Base-by-base conservation (phyloP, 805 yeast genomes). In the Starmerella riodocensis region DNA sequence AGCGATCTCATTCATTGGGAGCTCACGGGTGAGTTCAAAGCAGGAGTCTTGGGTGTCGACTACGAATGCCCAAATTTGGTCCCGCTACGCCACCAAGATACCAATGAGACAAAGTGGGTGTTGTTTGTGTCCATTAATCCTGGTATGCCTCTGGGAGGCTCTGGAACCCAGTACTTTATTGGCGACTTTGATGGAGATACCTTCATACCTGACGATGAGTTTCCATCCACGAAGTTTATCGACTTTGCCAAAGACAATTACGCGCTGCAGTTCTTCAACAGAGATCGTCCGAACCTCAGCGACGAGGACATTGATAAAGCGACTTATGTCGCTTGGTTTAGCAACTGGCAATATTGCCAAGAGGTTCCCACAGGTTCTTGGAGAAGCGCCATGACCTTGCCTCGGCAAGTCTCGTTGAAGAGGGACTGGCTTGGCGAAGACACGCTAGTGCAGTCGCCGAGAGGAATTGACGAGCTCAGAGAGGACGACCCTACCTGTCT, bases 11-110 rank as follows among this genome's bases (percentile, higher is more conserved):
- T 16, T 6, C 8, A 27, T 16, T 45, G 51, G 51, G 17, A 16
- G 4, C n/a, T n/a, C 25, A 25, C 39, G 18, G 37, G 48, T 19
- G 44, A 39, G 17, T 44, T 47, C 32, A 29, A 34, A 6, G 32
- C 30, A 6, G 50, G 50, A 0, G 21, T 47, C 11, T n/a, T 54
- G 7, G 67, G 67, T 2, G 57, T 46, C 45, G 67, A 64, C 42
- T 64, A 63, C 45, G 69, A 64, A 47, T 64, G 67, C 42, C 68
- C 68, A 1, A 63, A 63, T 26, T 42, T 64, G 35, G 54, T 56
- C 14, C 54, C 57, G 31, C 48, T 62, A 8, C 60, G 59, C 7
- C 43, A 56, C 36, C 51, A 50, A 28, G 53, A 45, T 2, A 36
- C 37, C 19, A 41, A 45, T 22, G 23, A 14, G 17, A 34, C 38